Evolutionary conservation across 208 protist genomes (phyloP).

Genomic region (Leishmania amazonensis): DNA sequence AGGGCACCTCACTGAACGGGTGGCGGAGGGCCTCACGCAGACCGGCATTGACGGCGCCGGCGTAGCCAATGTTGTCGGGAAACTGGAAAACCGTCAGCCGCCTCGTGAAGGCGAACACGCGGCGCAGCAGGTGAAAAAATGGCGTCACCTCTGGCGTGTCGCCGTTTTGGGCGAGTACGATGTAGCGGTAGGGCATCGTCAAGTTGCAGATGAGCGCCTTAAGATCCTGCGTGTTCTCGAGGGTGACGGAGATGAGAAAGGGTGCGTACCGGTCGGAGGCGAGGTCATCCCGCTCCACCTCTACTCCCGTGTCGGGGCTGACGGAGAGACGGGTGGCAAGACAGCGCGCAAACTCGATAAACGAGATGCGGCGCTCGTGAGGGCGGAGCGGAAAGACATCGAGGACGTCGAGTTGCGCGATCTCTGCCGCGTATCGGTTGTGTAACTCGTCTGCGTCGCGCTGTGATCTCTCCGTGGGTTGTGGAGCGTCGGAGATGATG

Average conservation of each 20-base stretch:
- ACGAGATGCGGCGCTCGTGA: constrained; percentile 25
- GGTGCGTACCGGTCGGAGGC: constrained; percentile 4
- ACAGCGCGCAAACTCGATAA: constrained; percentile 31
- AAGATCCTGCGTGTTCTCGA: constrained; percentile 32
- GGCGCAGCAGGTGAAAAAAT: constrained; percentile 36
- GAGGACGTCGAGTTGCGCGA: constrained; percentile 11
- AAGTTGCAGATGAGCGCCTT: constrained; percentile 43
- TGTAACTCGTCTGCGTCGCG: background rate
- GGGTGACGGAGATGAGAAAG: constrained; percentile 27
- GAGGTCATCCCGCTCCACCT: constrained; percentile 13
- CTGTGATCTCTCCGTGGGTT: background rate
- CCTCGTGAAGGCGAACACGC: constrained; percentile 38
- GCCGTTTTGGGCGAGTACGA: constrained; percentile 36
- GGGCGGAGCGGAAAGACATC: constrained; percentile 24
- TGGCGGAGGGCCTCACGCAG: constrained; percentile 38
- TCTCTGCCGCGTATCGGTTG: constrained; percentile 6
- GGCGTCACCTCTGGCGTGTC: constrained; percentile 26
- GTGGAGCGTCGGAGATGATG: background rate
- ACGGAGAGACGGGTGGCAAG: constrained; percentile 25
- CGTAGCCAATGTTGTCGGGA: constrained; percentile 29
- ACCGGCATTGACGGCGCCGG: constrained; percentile 37
- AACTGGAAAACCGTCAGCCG: constrained; percentile 48
- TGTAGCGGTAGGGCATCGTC: constrained; percentile 26
- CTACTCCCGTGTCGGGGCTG: constrained; percentile 9
- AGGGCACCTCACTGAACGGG: constrained; percentile 40